Percentiles rank a stretch among this genome's conserved stretches.
Evolutionary conservation across 2,329 filamentous ascomycete species (phyloP).

Genomic region (Seiridium cupressi): DNA sequence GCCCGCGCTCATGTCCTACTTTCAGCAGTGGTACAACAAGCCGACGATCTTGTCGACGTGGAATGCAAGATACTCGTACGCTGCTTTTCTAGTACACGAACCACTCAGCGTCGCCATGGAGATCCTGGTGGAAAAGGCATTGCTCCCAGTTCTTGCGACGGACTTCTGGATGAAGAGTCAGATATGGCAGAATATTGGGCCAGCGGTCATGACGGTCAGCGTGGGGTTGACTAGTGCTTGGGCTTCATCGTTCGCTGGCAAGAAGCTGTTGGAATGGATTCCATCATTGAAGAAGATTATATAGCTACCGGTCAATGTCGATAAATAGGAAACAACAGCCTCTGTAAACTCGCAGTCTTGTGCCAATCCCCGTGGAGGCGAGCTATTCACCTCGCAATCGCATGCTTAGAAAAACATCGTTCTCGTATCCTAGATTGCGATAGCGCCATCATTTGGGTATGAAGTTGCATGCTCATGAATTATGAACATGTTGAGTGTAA

Average conservation of each 20-base stretch:
- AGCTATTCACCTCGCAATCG: no score
- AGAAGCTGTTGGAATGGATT: background rate
- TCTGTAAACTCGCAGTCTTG: no score
- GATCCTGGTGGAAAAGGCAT: background rate
- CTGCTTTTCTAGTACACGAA: constrained; percentile 8
- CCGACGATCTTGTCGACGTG: background rate
- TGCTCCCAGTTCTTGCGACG: background rate
- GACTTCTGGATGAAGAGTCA: background rate
- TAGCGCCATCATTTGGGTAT: no score
- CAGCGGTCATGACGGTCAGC: background rate
- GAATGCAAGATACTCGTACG: constrained; percentile 9
- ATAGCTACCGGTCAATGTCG: background rate
- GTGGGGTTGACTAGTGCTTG: background rate
- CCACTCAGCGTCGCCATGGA: background rate
- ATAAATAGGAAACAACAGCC: no score
- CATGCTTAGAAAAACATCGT: no score
- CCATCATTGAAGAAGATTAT: background rate
- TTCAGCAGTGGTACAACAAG: background rate
- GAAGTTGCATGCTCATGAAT: no score
- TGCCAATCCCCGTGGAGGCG: no score
- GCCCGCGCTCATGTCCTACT: constrained; percentile 5
- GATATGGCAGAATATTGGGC: background rate
- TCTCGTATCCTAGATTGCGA: no score
- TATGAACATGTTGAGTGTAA: no score
- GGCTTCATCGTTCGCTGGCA: background rate